phyloP scores from a whole-genome alignment of 768 basidiomycete genomes.

The Termitomyces titanicus region DNA sequence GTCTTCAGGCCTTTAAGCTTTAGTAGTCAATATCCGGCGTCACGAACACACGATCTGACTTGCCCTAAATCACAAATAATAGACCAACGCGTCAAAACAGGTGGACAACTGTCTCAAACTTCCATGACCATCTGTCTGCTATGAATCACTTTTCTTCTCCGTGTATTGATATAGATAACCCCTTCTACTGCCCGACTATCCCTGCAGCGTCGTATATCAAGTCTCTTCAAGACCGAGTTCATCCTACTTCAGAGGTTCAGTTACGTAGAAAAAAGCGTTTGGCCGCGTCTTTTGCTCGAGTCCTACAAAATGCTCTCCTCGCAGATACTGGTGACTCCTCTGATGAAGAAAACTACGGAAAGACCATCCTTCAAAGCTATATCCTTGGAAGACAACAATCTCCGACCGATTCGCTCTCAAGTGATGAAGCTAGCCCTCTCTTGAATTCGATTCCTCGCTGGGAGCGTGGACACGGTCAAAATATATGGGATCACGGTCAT shows the following conservation, averaged over 20 bases:
- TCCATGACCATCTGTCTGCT: too few species aligned
- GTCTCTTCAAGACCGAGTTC: conserved; percentile 32
- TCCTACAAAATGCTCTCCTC: conserved; percentile 27
- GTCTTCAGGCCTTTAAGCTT: too few species aligned
- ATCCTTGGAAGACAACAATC: not conserved
- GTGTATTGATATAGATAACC: conserved; percentile 49
- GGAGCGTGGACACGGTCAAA: conserved; percentile 15
- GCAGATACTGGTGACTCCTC: conserved; percentile 12
- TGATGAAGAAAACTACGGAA: conserved; percentile 11
- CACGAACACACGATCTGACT: not conserved
- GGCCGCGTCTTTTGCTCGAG: conserved; percentile 29
- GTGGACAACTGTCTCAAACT: too few species aligned
- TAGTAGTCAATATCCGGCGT: too few species aligned
- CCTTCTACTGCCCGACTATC: conserved; percentile 49
- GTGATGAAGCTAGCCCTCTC: conserved; percentile 11
- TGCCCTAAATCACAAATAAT: too few species aligned
- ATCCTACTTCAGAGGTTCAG: conserved; percentile 14
- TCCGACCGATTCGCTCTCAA: not conserved
- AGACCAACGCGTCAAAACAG: too few species aligned
- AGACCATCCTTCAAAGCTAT: not conserved
- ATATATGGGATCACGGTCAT: conserved; percentile 13
- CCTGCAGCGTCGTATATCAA: conserved; percentile 44
- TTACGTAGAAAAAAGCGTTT: conserved; percentile 12
- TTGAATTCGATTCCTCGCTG: conserved; percentile 15
- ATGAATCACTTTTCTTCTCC: conserved; percentile 22